Evolutionary conservation across 345 rosid genomes (phyloP), one percentile per base, ranked within the genome.

Genomic region (Syzygium jambos): DNA sequence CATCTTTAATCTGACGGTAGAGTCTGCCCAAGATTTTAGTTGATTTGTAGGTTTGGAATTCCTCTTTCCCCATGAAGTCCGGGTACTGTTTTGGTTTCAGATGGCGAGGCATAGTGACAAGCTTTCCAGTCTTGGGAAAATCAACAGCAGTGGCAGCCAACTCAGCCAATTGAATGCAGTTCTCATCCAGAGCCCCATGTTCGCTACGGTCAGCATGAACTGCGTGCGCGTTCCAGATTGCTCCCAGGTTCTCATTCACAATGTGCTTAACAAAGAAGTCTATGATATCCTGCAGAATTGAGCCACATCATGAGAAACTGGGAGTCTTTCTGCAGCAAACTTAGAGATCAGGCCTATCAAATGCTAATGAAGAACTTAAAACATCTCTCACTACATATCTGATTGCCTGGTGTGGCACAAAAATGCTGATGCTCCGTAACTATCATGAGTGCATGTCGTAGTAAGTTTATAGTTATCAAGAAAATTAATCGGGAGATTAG

Each of bases 101-200:
- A 77, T 92, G 77, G 51, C 84, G 34, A 43, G 98, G 99, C 98
- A 97, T 93, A 17, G 89, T 49, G 51, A 95, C 99, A 5, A 94
- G 52, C 89, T 93, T 95, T 89, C 99, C 98, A 10, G 98, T 96
- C 92, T 95, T 97, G 22, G 99, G 98, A 88, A 95, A 95, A 91
- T 97, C 98, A 87, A 96, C 98, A 80, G 99, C 98, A 30, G 93
- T 94, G 87, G 99, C 98, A 23, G 99, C 99, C 54, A 96, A 91
- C 93, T 95, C 92, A 27, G 99, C 98, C 7, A 97, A 93, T 27
- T 43, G 88, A 84, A 90, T 51, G 90, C 99, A 97, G 9, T 93
- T 95, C 87, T 94, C 91, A 61, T 95, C 97, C 89, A 88, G 87
- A 84, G 99, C 99, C 57, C 98, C 98, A 84, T 89, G 15, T 53